Conservation (phyloP, 108 stramenopile genomes). For the Stephanodiscus triporus region DNA sequence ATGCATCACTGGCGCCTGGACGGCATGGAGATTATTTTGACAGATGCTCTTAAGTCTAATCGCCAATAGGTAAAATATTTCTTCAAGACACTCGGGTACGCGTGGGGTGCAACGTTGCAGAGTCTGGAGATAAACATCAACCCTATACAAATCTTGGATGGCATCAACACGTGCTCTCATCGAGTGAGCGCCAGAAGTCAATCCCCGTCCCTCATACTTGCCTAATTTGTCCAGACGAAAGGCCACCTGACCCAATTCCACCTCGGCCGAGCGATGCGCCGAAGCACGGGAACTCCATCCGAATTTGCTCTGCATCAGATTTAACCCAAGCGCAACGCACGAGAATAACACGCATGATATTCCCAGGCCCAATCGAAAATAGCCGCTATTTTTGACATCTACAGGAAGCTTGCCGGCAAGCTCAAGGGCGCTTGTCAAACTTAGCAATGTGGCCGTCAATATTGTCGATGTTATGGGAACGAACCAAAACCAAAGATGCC, state of each 20-base stretch:
- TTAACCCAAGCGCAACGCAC: conserved; percentile 21
- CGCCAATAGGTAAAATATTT: conserved; percentile 19
- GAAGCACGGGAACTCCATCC: conserved; percentile 39
- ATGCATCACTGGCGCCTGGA: conserved; percentile 19
- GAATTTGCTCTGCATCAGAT: conserved; percentile 26
- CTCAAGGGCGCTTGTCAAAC: conserved; percentile 29
- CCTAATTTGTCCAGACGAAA: conserved; percentile 22
- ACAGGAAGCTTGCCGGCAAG: conserved; percentile 3
- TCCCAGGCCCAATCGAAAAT: conserved; percentile 8
- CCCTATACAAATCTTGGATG: conserved; percentile 31
- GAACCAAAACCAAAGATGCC: conserved; percentile 45
- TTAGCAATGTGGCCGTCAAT: conserved; percentile 21
- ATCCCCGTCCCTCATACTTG: conserved; percentile 19
- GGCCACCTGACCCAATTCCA: conserved; percentile 33
- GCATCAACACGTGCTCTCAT: conserved; percentile 29
- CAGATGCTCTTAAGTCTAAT: conserved; percentile 22
- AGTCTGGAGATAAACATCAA: conserved; percentile 32
- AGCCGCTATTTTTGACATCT: neutral
- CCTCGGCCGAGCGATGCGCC: conserved; percentile 19
- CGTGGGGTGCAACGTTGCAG: conserved; percentile 35
- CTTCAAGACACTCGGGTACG: conserved; percentile 15
- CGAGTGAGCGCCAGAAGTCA: conserved; percentile 19
- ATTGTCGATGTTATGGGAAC: conserved; percentile 37
- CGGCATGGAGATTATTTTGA: conserved; percentile 27
- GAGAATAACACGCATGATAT: conserved; percentile 20